A percentile compares a stretch with the other conserved stretches of the same genome.
Evolutionary conservation across 164 flowering plant genomes (phyloP).

Genomic region (Amborella trichopoda): DNA sequence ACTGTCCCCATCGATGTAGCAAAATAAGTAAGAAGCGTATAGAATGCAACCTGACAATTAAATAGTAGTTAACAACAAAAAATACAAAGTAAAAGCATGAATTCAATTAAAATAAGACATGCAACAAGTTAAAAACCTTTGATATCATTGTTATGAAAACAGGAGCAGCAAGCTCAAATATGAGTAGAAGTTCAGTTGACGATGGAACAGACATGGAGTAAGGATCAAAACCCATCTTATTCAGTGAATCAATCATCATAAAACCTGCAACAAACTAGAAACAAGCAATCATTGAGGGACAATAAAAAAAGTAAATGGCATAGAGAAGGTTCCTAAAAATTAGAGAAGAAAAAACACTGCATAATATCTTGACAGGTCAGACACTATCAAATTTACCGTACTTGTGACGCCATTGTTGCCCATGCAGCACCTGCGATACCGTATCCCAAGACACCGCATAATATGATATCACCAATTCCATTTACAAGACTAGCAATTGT

Average conservation of each 20-base stretch:
- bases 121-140: constrained; percentile 38
- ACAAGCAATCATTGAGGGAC: not conserved
- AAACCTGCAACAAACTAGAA: constrained; percentile 75
- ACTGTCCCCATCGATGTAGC: constrained; percentile 81
- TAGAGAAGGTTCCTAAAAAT: not conserved
- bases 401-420: constrained; percentile 98
- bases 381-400: constrained; percentile 17
- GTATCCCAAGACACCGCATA: constrained; percentile 65
- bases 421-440: constrained; percentile 99
- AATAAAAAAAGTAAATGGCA: not conserved
- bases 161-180: constrained; percentile 82
- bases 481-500: constrained; percentile 66
- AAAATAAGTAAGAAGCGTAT: constrained; percentile 55
- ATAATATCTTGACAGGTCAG: not conserved
- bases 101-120: not conserved
- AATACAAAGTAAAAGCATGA: not conserved
- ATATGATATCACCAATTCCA: constrained; percentile 60
- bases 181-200: constrained; percentile 41
- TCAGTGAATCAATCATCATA: constrained; percentile 77
- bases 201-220: constrained; percentile 61
- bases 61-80: not conserved
- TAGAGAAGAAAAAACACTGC: not conserved
- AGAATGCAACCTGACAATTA: constrained; percentile 58
- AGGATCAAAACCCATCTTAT: constrained; percentile 69
- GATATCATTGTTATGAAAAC: constrained; percentile 82